Base-by-base conservation (phyloP, 305 asterid genomes). In the Rubia tinctorum region DNA sequence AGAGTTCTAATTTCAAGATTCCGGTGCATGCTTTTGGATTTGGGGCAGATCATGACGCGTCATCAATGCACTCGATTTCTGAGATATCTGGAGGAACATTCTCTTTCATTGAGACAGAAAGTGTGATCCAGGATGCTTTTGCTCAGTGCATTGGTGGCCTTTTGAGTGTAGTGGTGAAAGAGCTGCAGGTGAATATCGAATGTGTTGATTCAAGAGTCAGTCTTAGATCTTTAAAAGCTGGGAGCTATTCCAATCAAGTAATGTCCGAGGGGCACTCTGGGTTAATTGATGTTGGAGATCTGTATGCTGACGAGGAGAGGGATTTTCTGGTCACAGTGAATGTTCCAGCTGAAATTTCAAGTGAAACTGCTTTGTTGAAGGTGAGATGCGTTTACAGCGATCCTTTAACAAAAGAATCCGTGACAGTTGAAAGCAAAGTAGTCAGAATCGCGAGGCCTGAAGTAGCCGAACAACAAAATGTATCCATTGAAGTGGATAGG, bases 101-200 rank as follows among this genome's bases (percentile, higher is more conserved):
- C 80, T 93, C 98, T 37, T 93, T 93, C 83, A 93, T 93, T 25
- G 98, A 93, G 81, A 85, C 96, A 0, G 96, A 93, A 78, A 87
- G 91, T 23, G 89, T 86, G 17, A 91, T 93, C 58, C 98, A 93
- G 83, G 96, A 93, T 66, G 98, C 98, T 2, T 93, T 93, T 72
- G 98, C 98, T 10, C 97, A 90, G 81, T 93, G 98, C 84, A 93
- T 93, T 56, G 98, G 98, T 2, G 98, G 98, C 30, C 91, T 93
- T 69, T 76, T 93, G 82, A 93, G 98, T 58, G 97, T 93, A 7
- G 93, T 90, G 61, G 96, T 93, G 65, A 91, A 93, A 82, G 90
- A 88, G 73, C 72, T 91, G 66, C 85, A 76, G 7, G 73, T 91
- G 22, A 78, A 27, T 63, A 75, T 93, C 0, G 90, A 87, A 77